Conservation (phyloP, 306 rosid genomes). For the Morella rubra region DNA sequence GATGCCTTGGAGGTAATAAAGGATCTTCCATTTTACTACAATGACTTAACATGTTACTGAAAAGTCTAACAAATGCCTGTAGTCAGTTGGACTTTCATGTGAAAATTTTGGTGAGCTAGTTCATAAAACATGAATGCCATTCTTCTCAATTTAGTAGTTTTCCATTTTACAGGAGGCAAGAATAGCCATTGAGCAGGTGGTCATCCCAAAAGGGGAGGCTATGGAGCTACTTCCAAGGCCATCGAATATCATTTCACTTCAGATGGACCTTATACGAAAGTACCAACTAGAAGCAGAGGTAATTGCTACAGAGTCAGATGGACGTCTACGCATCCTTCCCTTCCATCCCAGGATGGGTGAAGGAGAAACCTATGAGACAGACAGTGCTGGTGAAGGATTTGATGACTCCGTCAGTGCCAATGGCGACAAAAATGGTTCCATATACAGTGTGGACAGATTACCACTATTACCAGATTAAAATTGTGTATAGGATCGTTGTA, state of each 20-base stretch:
- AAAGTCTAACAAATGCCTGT: neutral
- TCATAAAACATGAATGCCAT: constrained; percentile 1
- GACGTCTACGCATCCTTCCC: constrained; percentile 69
- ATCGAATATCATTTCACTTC: constrained; percentile 54
- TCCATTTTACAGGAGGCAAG: constrained; percentile 76
- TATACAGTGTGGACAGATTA: constrained; percentile 45
- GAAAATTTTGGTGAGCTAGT: neutral
- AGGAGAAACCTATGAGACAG: constrained; percentile 21
- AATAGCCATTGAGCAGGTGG: constrained; percentile 76
- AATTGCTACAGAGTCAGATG: constrained; percentile 40
- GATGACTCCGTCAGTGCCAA: constrained; percentile 45
- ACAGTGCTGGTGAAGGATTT: constrained; percentile 33
- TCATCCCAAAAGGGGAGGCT: constrained; percentile 74
- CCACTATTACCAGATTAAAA: constrained; percentile 72
- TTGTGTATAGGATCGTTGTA: constrained; percentile 2
- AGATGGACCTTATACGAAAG: constrained; percentile 62
- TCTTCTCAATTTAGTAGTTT: neutral
- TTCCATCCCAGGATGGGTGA: constrained; percentile 31
- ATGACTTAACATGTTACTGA: neutral
- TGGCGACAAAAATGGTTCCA: constrained; percentile 52
- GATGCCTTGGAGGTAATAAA: constrained; percentile 87
- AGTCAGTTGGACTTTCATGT: neutral
- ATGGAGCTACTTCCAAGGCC: constrained; percentile 82
- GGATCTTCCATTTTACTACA: constrained; percentile 5
- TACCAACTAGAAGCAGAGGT: constrained; percentile 63